Base-by-base conservation (phyloP, 495 filamentous ascomycete species). In the Parmelia sp. region DNA sequence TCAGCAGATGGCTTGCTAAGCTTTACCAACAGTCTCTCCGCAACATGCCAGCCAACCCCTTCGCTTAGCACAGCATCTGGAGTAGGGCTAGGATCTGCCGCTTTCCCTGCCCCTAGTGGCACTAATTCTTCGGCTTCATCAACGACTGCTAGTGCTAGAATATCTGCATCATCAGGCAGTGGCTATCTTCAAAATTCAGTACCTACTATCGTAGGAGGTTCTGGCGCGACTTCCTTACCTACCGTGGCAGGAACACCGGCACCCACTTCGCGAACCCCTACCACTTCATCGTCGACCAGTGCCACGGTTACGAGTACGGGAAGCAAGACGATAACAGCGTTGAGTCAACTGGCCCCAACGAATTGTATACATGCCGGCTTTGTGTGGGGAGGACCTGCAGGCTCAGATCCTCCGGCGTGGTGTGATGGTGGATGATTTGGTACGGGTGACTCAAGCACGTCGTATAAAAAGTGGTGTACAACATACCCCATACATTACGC, bases 291-390 rank as follows among this genome's bases (percentile, higher is more conserved):
- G 1, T 11, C 65, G 8, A 60, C 57, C 14, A 17, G 56, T 11
- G 17, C 65, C 4, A n/a, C 44, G 1, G 39, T 23, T 19, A 37
- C 35, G 2, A 53, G 65, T 40, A n/a, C 37, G 35, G 61, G 58
- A 44, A 63, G 58, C 60, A 57, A 57, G 4, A 65, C 63, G 0
- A 63, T 68, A 64, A 65, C 66, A 23, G 59, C 59, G 6, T 44
- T 68, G 37, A 62, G 59, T 31, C 63, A 69, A 45, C 36, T 69
- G 3, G 47, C 12, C 2, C 66, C 66, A 0, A 63, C 58, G 15
- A 69, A 69, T 39, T 69, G 66, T 47, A 42, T 66, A 47, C 66
- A 66, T 3, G 42, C 59, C 1, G 63, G 55, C 33, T 45, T 58
- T 25, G 60, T 66, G 6, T 69, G 66, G 66, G 57, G n/a, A 25